Percentiles rank a stretch among this genome's conserved stretches.
These are phyloP conservation scores for Taphrina wiesneri DNA, from an alignment of 1,139 yeast species.

Conservation along the genomic window DNA sequence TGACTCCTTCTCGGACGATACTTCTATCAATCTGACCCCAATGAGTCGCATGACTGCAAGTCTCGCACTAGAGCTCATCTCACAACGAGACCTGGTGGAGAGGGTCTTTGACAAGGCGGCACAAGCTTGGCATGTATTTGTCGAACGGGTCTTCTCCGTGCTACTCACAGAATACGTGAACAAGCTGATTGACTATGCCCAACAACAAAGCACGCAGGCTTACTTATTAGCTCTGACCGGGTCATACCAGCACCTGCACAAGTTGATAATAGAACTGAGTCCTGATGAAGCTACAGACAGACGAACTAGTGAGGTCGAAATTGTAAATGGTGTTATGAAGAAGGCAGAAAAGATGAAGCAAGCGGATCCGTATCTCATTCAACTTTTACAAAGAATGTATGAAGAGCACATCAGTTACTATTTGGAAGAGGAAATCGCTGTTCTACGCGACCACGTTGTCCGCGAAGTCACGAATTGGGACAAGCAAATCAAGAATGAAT, in stretches of 20 bases:
- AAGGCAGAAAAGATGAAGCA: neutral
- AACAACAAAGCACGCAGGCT: conserved; percentile 41
- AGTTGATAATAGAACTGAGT: conserved; percentile 13
- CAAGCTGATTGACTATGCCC: conserved; percentile 44
- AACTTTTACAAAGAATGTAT: conserved; percentile 44
- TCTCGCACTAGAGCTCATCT: conserved; percentile 47
- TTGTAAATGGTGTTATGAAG: conserved; percentile 16
- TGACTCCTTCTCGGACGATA: conserved; percentile 41
- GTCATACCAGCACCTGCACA: conserved; percentile 33
- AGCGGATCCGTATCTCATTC: neutral
- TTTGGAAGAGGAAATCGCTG: conserved; percentile 48
- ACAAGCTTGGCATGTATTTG: conserved; percentile 44
- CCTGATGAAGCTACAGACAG: neutral
- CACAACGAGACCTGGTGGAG: conserved; percentile 48
- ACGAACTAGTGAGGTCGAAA: conserved; percentile 1
- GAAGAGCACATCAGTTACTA: conserved; percentile 50
- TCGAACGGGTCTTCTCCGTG: conserved; percentile 48
- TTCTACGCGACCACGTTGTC: conserved; percentile 45
- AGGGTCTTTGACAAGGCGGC: conserved; percentile 43
- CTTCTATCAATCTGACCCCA: conserved; percentile 45
- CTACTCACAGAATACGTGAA: conserved; percentile 45
- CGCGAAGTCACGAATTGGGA: conserved; percentile 47
- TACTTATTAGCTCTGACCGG: conserved; percentile 38
- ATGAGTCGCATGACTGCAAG: conserved; percentile 44
- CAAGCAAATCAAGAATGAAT: conserved; percentile 37